Evolutionary conservation across 202 grass and related monocot genomes (phyloP).

Genomic region (Carex arenaria): DNA sequence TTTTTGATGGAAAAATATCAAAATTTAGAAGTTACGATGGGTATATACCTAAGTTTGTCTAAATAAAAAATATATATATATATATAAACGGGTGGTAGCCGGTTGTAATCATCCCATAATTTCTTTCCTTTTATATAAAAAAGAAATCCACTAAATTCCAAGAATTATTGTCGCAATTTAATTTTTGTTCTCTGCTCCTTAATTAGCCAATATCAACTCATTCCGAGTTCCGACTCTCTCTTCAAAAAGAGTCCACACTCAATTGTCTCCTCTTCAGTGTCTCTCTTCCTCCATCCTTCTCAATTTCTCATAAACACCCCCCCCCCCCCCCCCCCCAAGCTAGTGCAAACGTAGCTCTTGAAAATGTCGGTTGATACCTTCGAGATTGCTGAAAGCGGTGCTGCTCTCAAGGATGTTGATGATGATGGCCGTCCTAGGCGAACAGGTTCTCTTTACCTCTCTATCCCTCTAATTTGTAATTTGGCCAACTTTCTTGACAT

Average conservation of each 20-base stretch:
- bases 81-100: slow-evolving; percentile 18
- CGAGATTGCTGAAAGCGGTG: slow-evolving; percentile 38
- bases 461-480: neutral
- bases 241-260: slow-evolving; percentile 9
- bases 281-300: slow-evolving; percentile 30
- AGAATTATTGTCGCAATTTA: slow-evolving; percentile 12
- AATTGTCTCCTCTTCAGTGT: neutral
- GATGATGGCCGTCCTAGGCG: slow-evolving; percentile 71
- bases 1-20: too few relatives aligned
- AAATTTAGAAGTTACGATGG: too few relatives aligned
- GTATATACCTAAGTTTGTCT: too few relatives aligned
- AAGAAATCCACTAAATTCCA: slow-evolving; percentile 1
- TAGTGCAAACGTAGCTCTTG: slow-evolving; percentile 7
- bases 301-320: neutral
- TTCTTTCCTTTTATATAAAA: neutral
- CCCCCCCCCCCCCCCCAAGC: neutral
- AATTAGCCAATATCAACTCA: neutral
- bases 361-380: slow-evolving; percentile 46
- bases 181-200: neutral
- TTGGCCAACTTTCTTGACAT: neutral
- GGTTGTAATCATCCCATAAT: slow-evolving; percentile 7
- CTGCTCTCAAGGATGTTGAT: slow-evolving; percentile 43
- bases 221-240: slow-evolving; percentile 16
- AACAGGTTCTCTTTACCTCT: slow-evolving; percentile 33
- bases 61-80: too few relatives aligned